Evolutionary conservation across 345 rosid genomes (phyloP).

Genomic region (Limnanthes douglasii): DNA sequence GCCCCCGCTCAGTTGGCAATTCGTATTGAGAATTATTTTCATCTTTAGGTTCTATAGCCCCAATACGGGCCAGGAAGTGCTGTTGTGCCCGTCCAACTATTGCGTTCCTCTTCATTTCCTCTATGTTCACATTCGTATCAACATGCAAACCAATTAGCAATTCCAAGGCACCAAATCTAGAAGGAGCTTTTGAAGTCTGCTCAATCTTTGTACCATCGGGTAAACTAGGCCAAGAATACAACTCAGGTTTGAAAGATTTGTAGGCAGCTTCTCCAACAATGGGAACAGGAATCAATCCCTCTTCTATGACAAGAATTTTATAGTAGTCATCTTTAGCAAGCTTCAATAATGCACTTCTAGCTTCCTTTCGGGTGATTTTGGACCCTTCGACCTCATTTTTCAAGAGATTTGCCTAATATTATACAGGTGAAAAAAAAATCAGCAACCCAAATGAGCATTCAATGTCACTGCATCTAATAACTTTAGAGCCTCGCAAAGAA

Average conservation of each 20-base stretch:
- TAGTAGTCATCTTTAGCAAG: conserved; percentile 64
- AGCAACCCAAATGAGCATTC: too few species aligned
- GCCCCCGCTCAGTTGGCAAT: conserved; percentile 11
- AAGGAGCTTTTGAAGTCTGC: conserved; percentile 35
- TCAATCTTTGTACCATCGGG: conserved; percentile 65
- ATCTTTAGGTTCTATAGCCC: conserved; percentile 61
- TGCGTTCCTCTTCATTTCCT: conserved; percentile 63
- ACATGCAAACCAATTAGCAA: conserved; percentile 52
- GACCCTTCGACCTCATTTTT: conserved; percentile 29
- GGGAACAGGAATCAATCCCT: conserved; percentile 74
- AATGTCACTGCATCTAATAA: too few species aligned
- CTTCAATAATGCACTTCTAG: conserved; percentile 63
- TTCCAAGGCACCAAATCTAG: conserved; percentile 67
- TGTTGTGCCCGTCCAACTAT: conserved; percentile 61
- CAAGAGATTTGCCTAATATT: conserved; percentile 45
- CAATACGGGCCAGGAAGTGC: conserved; percentile 74
- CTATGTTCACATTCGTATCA: conserved; percentile 28
- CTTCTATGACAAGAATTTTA: conserved; percentile 68
- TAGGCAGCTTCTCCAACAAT: conserved; percentile 66
- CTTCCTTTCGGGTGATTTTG: conserved; percentile 52
- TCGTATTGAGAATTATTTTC: conserved; percentile 25
- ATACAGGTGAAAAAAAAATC: too few species aligned
- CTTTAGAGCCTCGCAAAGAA: too few species aligned
- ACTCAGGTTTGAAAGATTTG: conserved; percentile 43
- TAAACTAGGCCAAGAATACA: conserved; percentile 68